Percentiles rank a stretch among this genome's conserved stretches.
Evolutionary conservation across 2,329 filamentous ascomycete genomes (phyloP).

Genomic region (Madurella mycetomatis): DNA sequence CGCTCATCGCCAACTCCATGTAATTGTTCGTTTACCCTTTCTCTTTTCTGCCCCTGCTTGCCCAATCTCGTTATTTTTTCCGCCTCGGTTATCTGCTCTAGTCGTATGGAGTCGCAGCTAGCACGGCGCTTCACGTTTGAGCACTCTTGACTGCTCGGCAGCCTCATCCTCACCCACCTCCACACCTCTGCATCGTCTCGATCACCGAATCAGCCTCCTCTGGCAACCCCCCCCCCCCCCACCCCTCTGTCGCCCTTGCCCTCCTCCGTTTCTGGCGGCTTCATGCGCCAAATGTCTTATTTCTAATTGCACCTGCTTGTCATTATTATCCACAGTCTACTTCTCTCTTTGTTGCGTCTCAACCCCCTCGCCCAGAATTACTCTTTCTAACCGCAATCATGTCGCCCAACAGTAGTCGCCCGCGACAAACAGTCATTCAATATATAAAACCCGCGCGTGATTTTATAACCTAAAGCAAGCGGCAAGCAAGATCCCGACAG

Average conservation of each 20-base stretch:
- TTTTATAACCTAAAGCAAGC: slow-evolving; percentile 29
- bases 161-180: slow-evolving; percentile 11
- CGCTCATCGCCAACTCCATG: slow-evolving; percentile 8
- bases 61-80: slow-evolving; percentile 5
- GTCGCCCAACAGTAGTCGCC: slow-evolving; percentile 47
- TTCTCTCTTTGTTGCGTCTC: slow-evolving; percentile 20
- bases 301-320: slow-evolving; percentile 14
- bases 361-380: slow-evolving; percentile 36
- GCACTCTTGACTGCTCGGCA: slow-evolving; percentile 14
- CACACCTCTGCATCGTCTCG: slow-evolving; percentile 12
- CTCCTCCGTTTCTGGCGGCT: slow-evolving; percentile 20
- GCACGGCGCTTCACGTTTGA: slow-evolving; percentile 8
- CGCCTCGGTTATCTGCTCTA: slow-evolving; percentile 10
- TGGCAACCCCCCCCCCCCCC: not conserved
- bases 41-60: slow-evolving; percentile 10
- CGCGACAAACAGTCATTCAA: slow-evolving; percentile 27
- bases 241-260: slow-evolving; percentile 9
- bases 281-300: slow-evolving; percentile 20
- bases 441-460: slow-evolving; percentile 1
- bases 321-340: slow-evolving; percentile 10
- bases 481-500: slow-evolving; percentile 16
- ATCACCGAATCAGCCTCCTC: slow-evolving; percentile 10
- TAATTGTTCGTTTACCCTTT: slow-evolving; percentile 28
- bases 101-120: slow-evolving; percentile 7
- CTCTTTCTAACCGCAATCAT: slow-evolving; percentile 54